A percentile compares a stretch with the other conserved stretches of the same genome.
These are phyloP conservation scores for Silene conica DNA, from an alignment of 148 eudicot genomes.

Conservation along the genomic window DNA sequence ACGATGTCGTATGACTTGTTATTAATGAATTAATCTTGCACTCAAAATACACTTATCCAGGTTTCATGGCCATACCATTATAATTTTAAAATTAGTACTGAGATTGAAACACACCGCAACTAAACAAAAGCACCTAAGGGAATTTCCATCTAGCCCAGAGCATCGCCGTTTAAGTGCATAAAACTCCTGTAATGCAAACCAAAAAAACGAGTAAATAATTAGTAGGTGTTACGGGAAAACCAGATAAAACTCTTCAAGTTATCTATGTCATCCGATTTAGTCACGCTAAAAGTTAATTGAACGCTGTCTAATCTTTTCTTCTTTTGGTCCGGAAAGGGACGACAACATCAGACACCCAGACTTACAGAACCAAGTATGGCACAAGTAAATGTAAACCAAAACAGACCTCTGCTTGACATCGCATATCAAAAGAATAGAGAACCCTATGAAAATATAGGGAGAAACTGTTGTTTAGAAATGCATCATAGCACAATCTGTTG, in stretches of 20 bases:
- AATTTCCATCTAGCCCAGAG: conserved; percentile 58
- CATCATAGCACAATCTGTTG: no score
- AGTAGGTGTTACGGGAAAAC: background rate
- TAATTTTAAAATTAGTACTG: background rate
- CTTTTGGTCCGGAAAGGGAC: background rate
- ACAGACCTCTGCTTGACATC: no score
- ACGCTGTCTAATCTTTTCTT: background rate
- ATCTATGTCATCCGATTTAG: background rate
- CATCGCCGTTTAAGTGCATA: conserved; percentile 73
- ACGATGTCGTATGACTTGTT: no score
- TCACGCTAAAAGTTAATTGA: no score
- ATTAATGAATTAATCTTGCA: no score
- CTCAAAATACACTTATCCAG: background rate
- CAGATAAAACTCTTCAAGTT: background rate
- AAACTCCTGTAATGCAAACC: conserved; percentile 55
- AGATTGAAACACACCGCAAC: conserved; percentile 54
- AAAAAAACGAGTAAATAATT: background rate
- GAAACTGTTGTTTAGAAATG: no score
- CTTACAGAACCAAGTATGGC: no score
- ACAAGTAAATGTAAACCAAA: no score
- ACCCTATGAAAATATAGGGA: no score
- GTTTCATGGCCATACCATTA: background rate
- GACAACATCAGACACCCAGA: no score
- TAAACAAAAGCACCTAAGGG: conserved; percentile 61
- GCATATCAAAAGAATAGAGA: no score